These are phyloP conservation scores for Sordariomycetes sp. DNA, from an alignment of 2,329 filamentous ascomycete genomes.

Conservation along the genomic window DNA sequence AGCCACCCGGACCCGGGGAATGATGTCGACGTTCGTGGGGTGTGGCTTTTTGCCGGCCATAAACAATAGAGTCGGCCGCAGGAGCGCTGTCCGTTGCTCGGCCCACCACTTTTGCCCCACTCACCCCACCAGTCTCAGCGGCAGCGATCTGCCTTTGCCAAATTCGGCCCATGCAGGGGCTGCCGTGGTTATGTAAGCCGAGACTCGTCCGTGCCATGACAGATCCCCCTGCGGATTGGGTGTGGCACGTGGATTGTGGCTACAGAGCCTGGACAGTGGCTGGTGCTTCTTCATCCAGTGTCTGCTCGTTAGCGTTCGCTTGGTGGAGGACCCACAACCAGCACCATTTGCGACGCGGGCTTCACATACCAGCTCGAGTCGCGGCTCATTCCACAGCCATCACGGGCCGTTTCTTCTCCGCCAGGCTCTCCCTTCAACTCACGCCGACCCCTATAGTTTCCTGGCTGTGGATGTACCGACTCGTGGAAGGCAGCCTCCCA, in stretches of 20 bases:
- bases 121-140: background rate
- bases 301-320: too few relatives aligned
- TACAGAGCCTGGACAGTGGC: too few relatives aligned
- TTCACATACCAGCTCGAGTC: too few relatives aligned
- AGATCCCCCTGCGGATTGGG: too few relatives aligned
- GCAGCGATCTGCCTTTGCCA: background rate
- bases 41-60: background rate
- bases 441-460: background rate
- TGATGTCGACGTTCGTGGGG: background rate
- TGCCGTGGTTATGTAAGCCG: too few relatives aligned
- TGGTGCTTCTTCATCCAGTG: background rate
- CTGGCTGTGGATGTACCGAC: background rate
- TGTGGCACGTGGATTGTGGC: too few relatives aligned
- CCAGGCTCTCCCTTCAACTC: background rate
- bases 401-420: background rate
- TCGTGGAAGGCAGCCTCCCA: background rate
- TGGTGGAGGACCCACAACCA: too few relatives aligned
- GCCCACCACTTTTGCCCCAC: background rate
- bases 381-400: background rate
- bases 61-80: background rate
- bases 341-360: background rate
- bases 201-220: too few relatives aligned
- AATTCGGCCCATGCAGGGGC: background rate
- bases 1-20: background rate
- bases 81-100: background rate